Base-by-base conservation (phyloP, 371 early-diverging fungal genomes). In the Coemansia sp. region DNA sequence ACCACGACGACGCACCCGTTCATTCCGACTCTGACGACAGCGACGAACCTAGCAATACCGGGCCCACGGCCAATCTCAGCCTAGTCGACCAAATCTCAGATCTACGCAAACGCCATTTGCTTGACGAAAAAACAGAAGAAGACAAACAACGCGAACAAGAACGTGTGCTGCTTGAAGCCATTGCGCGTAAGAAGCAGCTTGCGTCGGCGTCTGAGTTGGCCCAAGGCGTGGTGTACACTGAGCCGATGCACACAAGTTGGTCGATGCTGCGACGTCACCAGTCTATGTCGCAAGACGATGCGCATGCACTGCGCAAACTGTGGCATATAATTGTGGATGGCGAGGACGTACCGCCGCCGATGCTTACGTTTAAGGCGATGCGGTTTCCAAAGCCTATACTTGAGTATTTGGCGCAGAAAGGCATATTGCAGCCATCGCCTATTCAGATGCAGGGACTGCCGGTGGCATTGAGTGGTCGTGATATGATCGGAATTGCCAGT, bases 381-480 rank as follows among this genome's bases (percentile, higher is more conserved):
- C 83, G 87, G 50, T 86, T 95, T 45, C 95, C 95, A 5, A 70
- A 82, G 48, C 84, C 88, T 1, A 84, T 99, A 29, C 70, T 97
- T 47, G 85, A 89, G 8, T 92, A 93, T 70, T 85, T 99, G 47
- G 82, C 86, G 74, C 80, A 81, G 16, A 90, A 90, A 63, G 90
- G 91, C 2, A 98, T 96, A 81, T 83, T 84, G 13, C 82, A 84
- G 39, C 99, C 99, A 0, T 97, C 99, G 18, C 90, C 97, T 18
- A 99, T 99, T 80, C 99, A 99, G 82, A 87, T 94, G 55, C 99
- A 99, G 79, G 99, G 97, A 39, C 68, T 90, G 42, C 99, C 97
- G 5, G 85, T 90, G 11, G 91, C 91, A 3, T 69, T 93, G 50
- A 82, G 86, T 31, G 94, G 94, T 22, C 84, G 93, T 31, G 92